Percentiles rank a stretch among this genome's conserved stretches.
phyloP scores from a whole-genome alignment of 495 filamentous ascomycete species.

The Acidomyces sp. region DNA sequence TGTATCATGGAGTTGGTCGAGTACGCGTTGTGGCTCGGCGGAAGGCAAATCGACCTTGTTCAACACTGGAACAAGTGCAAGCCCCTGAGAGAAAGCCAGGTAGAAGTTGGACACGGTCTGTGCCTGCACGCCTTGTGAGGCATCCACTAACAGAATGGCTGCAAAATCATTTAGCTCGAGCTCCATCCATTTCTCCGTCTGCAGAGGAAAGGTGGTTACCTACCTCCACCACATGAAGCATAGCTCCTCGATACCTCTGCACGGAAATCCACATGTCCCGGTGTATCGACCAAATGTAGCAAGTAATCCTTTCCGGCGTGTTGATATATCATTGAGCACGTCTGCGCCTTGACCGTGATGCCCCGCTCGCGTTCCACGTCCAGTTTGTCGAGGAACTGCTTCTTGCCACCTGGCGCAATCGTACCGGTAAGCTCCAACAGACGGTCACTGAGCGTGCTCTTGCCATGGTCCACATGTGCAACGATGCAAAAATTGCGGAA shows the following conservation, averaged over 20 bases:
- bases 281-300: conserved; percentile 89
- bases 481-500: conserved; percentile 98
- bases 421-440: conserved; percentile 91
- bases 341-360: conserved; percentile 98
- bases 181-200: too few species aligned
- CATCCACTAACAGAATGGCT: conserved; percentile 83
- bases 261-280: conserved; percentile 94
- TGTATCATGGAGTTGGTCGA: conserved; percentile 69
- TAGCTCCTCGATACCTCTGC: conserved; percentile 92
- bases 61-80: conserved; percentile 77
- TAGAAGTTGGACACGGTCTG: conserved; percentile 98
- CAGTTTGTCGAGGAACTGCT: conserved; percentile 91
- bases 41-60: conserved; percentile 92
- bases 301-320: conserved; percentile 77
- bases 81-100: conserved; percentile 80
- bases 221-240: conserved; percentile 71
- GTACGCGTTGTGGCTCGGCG: conserved; percentile 68
- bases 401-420: conserved; percentile 73
- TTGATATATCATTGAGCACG: conserved; percentile 93
- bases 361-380: conserved; percentile 87
- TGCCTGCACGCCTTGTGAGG: conserved; percentile 81
- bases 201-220: not conserved
- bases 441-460: conserved; percentile 83
- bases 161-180: not conserved
- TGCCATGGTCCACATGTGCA: conserved; percentile 97